Evolutionary conservation across 345 rosid species (phyloP), one percentile per base, ranked within the genome.

Genomic region (Brassica napus): DNA sequence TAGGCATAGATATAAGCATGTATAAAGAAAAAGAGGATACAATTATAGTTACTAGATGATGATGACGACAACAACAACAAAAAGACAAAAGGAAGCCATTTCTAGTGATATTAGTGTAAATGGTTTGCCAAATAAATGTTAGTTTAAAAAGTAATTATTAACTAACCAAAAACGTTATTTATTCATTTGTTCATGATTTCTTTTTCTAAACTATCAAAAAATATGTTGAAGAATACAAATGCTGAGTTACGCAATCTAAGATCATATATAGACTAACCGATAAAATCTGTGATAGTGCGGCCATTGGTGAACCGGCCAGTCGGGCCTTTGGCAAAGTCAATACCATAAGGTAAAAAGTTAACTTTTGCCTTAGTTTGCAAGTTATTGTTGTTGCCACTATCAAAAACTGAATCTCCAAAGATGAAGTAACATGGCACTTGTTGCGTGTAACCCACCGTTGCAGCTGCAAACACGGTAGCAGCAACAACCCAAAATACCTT

Each of bases 301-400:
- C 91, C 92, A 70, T 88, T 87, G 30, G 47, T 78, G 77, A 90
- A 90, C 35, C 94, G 82, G 62, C 94, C 92, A 1, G 90, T 86
- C 4, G 94, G 90, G 52, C 94, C 86, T 8, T 66, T 14, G 0
- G 88, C 78, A 66, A 87, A 88, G 72, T 88, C 90, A 35, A 85
- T 84, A 14, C 94, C 92, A 16, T 88, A 90, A 30, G 94, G 94
- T 31, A 52, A 4, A 55, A 31, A 88, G 72, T 88, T 73, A 47
- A 84, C 92, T 69, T 82, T 84, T 7, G 92, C 89, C 44, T 63
- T 28, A 0, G 88, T 66, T 3, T 9, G 0, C 57, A 87, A 86
- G 49, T 77, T 32, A 65, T 90, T 90, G 54, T 88, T 90, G 61
- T 90, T 90, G 34, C 92, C 94, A 73, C 55, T 82, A 49, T 90